phyloP scores from a whole-genome alignment of 805 yeast genomes.

The Candida orba region DNA sequence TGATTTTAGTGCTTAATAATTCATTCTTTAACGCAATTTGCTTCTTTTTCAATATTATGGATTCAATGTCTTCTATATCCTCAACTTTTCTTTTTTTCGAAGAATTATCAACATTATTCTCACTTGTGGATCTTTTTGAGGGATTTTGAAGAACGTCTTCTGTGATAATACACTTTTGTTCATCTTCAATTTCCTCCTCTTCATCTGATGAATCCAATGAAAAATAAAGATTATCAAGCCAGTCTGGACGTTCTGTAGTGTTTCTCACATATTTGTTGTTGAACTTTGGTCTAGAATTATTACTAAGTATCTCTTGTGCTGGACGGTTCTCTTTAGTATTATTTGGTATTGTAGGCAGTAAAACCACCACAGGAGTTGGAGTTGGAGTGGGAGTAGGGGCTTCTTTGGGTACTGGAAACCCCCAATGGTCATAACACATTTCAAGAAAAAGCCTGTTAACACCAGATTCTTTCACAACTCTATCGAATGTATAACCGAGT shows the following conservation, averaged over 20 bases:
- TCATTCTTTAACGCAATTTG: constrained; percentile 2
- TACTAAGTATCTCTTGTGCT: background rate
- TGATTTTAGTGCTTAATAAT: constrained; percentile 1
- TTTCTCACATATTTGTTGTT: constrained; percentile 12
- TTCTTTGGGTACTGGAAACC: constrained; percentile 10
- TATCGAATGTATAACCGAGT: constrained; percentile 19
- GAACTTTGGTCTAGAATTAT: constrained; percentile 6
- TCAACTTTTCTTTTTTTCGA: constrained; percentile 5
- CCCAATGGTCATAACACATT: constrained; percentile 14
- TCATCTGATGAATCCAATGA: constrained; percentile 17
- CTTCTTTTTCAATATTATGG: constrained; percentile 1
- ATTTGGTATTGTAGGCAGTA: background rate
- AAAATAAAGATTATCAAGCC: constrained; percentile 20
- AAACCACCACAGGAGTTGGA: background rate
- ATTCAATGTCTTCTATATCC: background rate
- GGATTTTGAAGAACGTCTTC: background rate
- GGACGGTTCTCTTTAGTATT: background rate
- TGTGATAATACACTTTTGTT: background rate
- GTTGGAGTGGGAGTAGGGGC: background rate
- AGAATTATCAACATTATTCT: background rate
- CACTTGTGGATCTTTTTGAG: background rate
- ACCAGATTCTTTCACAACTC: constrained; percentile 12
- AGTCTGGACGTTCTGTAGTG: constrained; percentile 15
- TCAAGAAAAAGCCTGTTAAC: constrained; percentile 14
- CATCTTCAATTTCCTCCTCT: constrained; percentile 3